Base-by-base conservation (phyloP, 192 early-diverging fungal genomes). In the Coemansia sp. region DNA sequence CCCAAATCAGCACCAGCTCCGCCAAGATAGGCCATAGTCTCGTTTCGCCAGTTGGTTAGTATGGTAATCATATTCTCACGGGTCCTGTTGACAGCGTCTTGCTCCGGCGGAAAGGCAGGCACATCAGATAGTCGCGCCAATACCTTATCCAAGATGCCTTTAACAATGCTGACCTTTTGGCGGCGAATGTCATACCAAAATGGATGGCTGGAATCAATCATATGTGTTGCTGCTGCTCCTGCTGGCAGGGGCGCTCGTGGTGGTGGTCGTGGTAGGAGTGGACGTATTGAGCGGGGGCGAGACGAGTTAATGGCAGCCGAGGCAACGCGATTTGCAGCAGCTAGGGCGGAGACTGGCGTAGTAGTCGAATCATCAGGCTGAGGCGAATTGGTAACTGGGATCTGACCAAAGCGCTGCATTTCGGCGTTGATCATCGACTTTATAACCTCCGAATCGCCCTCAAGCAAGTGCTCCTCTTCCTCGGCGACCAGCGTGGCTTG, bases 401-500 rank as follows among this genome's bases (percentile, higher is more conserved):
- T 11, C 62, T 69, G 64, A 1, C 79, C 79, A 24, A 80, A 67
- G 1, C 79, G 69, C 64, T 73, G 70, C 64, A 72, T 58, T 33
- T 80, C 79, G 31, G 31, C 41, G 15, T 41, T 46, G 22, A 75
- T 47, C 52, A 72, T 38, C 1, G 39, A 41, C 11, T 72, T 31
- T 0, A 80, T 40, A 50, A 34, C 31, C 18, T 52, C 74, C 44
- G 33, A 13, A 22, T 67, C 78, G 8, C 57, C 73, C 1, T 47
- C 36, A 18, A 55, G 58, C 47, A 73, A 13, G 1, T 63, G 15
- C 1, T 82, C 80, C 24, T 82, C 72, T 49, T 78, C 80, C 22
- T 82, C 74, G 5, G 71, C 80, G 1, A 82, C 27, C 40, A 82
- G 55, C 63, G 80, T 82, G 3, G 80, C 75, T 22, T 73, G 75